Conservation (phyloP, 352 stramenopile species). For the Peronospora belbahrii region DNA sequence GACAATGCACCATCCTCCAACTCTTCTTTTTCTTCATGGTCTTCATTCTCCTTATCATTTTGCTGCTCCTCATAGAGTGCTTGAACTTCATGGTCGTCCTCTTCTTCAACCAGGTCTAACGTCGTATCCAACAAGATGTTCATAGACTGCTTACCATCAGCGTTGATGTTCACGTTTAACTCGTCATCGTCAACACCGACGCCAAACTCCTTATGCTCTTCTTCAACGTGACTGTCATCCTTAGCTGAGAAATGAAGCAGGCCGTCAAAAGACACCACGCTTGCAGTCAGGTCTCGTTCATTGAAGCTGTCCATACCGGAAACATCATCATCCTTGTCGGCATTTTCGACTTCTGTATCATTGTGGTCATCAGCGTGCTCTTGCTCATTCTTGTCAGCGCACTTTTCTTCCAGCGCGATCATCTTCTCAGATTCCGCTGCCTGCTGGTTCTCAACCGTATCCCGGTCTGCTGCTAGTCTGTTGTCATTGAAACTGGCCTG, state of each 20-base stretch:
- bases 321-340: constrained; percentile 13
- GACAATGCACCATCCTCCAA: constrained; percentile 27
- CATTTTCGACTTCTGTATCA: constrained; percentile 6
- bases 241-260: constrained; percentile 22
- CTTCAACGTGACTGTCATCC: constrained; percentile 12
- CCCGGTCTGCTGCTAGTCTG: not conserved
- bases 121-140: constrained; percentile 16
- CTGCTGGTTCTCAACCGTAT: constrained; percentile 1
- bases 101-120: constrained; percentile 22
- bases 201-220: constrained; percentile 24
- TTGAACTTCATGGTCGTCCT: constrained; percentile 11
- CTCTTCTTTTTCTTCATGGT: not conserved
- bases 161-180: constrained; percentile 1
- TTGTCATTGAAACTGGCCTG: constrained; percentile 1
- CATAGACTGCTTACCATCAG: constrained; percentile 10
- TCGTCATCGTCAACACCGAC: constrained; percentile 18
- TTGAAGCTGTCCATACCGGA: constrained; percentile 16
- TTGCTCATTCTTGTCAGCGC: not conserved
- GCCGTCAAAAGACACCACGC: constrained; percentile 23
- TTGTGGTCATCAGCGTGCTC: constrained; percentile 6
- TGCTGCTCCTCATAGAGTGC: constrained; percentile 2
- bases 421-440: constrained; percentile 1
- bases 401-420: constrained; percentile 5
- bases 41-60: not conserved
- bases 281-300: constrained; percentile 24